Evolutionary conservation across 805 yeast species (phyloP).

Genomic region (Metschnikowia cubensis): DNA sequence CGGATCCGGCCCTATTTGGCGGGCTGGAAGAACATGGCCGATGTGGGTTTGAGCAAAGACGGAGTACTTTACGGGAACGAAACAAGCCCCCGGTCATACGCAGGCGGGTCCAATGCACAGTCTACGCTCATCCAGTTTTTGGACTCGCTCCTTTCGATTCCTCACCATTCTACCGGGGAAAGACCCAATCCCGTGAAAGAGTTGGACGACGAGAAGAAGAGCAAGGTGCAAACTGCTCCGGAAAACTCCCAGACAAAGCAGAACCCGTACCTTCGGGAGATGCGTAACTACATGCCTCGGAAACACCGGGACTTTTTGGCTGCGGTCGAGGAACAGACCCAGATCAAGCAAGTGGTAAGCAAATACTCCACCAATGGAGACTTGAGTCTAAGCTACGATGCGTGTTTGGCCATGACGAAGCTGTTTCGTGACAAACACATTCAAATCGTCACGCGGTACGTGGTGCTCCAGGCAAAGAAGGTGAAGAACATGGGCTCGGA

Average conservation of each 20-base stretch:
- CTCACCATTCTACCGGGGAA: conserved; percentile 75
- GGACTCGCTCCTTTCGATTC: conserved; percentile 71
- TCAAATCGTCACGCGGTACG: conserved; percentile 85
- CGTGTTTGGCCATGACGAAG: conserved; percentile 84
- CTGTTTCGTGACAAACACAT: conserved; percentile 89
- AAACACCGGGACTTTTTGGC: conserved; percentile 72
- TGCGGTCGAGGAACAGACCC: conserved; percentile 54
- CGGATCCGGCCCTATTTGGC: conserved; percentile 86
- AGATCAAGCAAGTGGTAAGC: conserved; percentile 61
- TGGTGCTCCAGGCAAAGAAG: conserved; percentile 71
- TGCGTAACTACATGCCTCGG: conserved; percentile 89
- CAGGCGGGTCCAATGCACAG: conserved; percentile 96
- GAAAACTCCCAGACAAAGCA: conserved; percentile 12
- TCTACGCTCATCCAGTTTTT: conserved; percentile 83
- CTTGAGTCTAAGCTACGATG: conserved; percentile 73
- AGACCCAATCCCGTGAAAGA: conserved; percentile 23
- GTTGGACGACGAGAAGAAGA: conserved; percentile 1
- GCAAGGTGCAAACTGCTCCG: not conserved
- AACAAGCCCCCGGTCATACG: conserved; percentile 46
- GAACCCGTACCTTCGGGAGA: conserved; percentile 66
- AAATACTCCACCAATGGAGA: conserved; percentile 44
- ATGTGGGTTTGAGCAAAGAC: conserved; percentile 63
- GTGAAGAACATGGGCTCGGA: conserved; percentile 50
- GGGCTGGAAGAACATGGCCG: conserved; percentile 92
- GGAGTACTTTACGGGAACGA: conserved; percentile 80